Conservation (phyloP, 495 filamentous ascomycete species). For the Filosporella fistucella region DNA sequence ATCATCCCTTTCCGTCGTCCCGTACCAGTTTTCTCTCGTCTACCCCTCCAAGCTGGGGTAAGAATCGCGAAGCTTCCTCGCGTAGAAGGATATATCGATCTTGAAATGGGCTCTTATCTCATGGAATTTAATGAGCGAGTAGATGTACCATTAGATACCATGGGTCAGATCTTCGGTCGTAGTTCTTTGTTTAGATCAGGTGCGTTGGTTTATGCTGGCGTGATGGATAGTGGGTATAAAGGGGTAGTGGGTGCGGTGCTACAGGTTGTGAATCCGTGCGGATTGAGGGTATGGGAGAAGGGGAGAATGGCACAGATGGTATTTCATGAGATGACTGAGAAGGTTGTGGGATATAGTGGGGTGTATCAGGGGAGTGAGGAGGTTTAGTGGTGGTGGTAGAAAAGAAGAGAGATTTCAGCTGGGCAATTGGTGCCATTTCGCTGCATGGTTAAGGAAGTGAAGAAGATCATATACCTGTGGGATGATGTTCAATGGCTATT, state of each 20-base stretch:
- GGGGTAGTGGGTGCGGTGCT: constrained; percentile 41
- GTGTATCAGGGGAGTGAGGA: constrained; percentile 29
- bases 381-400: too few relatives aligned
- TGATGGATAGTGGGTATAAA: constrained; percentile 42
- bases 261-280: constrained; percentile 34
- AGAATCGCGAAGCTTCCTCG: too few relatives aligned
- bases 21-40: neutral
- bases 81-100: too few relatives aligned
- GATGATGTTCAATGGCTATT: too few relatives aligned
- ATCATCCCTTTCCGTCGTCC: neutral
- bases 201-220: constrained; percentile 32
- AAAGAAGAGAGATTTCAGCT: too few relatives aligned
- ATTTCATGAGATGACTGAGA: constrained; percentile 31
- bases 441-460: too few relatives aligned
- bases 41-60: too few relatives aligned
- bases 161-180: constrained; percentile 35
- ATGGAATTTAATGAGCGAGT: constrained; percentile 46
- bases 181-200: constrained; percentile 38
- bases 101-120: constrained; percentile 31
- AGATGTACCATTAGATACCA: constrained; percentile 31
- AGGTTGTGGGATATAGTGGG: constrained; percentile 37
- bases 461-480: too few relatives aligned
- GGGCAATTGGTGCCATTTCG: too few relatives aligned
- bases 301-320: constrained; percentile 41
- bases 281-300: constrained; percentile 29